Evolutionary conservation across 2,329 filamentous ascomycete genomes (phyloP).

Genomic region (Xylaria sp.): DNA sequence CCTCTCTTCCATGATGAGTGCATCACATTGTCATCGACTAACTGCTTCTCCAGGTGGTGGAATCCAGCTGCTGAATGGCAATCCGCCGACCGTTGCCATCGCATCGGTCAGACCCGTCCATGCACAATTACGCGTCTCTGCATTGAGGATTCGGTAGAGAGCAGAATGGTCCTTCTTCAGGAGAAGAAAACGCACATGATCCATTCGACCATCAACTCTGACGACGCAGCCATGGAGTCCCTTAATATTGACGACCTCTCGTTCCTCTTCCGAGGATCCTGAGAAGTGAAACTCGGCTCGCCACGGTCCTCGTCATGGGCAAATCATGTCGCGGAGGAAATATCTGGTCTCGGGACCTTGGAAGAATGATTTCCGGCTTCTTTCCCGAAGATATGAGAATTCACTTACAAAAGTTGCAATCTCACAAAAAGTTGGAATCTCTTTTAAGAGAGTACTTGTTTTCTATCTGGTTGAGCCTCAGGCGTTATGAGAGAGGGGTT

Average conservation of each 20-base stretch:
- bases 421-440: background rate
- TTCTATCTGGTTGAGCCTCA: conserved; percentile 16
- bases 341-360: background rate
- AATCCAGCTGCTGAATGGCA: conserved; percentile 99
- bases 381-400: background rate
- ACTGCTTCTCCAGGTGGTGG: conserved; percentile 79
- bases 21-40: conserved; percentile 35
- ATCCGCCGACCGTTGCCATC: conserved; percentile 91
- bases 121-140: conserved; percentile 94
- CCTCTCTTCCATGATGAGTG: background rate
- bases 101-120: conserved; percentile 92
- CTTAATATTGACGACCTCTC: conserved; percentile 92
- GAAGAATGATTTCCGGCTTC: conserved; percentile 1
- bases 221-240: conserved; percentile 90
- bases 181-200: conserved; percentile 99
- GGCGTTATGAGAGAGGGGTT: conserved; percentile 16
- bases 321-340: background rate
- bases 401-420: background rate
- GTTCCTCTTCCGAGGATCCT: conserved; percentile 86
- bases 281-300: conserved; percentile 38
- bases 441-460: background rate
- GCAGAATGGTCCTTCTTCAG: conserved; percentile 91
- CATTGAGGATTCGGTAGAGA: conserved; percentile 97
- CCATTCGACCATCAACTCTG: conserved; percentile 93
- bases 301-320: background rate